A percentile compares a stretch with the other conserved stretches of the same genome.
phyloP scores from a whole-genome alignment of 805 yeast genomes.

The Suhomyces sp. region DNA sequence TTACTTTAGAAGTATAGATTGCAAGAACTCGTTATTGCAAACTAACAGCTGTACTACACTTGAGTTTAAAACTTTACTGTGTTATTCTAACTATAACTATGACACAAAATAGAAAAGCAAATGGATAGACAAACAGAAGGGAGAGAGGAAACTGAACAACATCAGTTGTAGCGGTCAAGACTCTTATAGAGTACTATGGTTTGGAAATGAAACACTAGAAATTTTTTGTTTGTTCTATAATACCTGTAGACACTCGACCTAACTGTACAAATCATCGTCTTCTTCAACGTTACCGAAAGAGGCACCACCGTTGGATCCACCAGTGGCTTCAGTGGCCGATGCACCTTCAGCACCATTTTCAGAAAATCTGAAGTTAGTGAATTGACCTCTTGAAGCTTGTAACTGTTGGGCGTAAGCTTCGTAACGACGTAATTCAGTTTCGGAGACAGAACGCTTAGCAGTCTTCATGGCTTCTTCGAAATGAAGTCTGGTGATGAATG shows the following conservation, averaged over 20 bases:
- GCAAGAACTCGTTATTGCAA: too few relatives aligned
- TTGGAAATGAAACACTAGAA: too few relatives aligned
- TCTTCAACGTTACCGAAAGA: constrained; percentile 50
- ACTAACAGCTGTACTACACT: too few relatives aligned
- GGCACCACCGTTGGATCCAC: constrained; percentile 26
- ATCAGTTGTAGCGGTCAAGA: too few relatives aligned
- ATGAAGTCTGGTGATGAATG: constrained; percentile 89
- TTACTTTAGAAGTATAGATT: too few relatives aligned
- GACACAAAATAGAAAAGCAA: too few relatives aligned
- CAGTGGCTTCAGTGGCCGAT: constrained; percentile 12
- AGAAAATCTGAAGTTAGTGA: constrained; percentile 83
- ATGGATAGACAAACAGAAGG: too few relatives aligned
- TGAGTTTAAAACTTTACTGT: too few relatives aligned
- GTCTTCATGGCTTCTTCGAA: constrained; percentile 99
- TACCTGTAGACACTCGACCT: constrained; percentile 5
- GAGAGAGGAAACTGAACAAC: too few relatives aligned
- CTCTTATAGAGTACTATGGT: too few relatives aligned
- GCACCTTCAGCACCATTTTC: constrained; percentile 33
- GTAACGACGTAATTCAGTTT: constrained; percentile 96
- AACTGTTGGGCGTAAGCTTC: constrained; percentile 97
- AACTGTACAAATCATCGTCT: constrained; percentile 32
- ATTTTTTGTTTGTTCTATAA: background rate
- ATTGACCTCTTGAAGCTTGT: constrained; percentile 94
- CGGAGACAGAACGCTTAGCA: constrained; percentile 95
- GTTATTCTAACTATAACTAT: too few relatives aligned